Percentiles rank a stretch among this genome's conserved stretches.
These are phyloP conservation scores for Vararia minispora DNA, from an alignment of 768 basidiomycete genomes.

Conservation along the genomic window DNA sequence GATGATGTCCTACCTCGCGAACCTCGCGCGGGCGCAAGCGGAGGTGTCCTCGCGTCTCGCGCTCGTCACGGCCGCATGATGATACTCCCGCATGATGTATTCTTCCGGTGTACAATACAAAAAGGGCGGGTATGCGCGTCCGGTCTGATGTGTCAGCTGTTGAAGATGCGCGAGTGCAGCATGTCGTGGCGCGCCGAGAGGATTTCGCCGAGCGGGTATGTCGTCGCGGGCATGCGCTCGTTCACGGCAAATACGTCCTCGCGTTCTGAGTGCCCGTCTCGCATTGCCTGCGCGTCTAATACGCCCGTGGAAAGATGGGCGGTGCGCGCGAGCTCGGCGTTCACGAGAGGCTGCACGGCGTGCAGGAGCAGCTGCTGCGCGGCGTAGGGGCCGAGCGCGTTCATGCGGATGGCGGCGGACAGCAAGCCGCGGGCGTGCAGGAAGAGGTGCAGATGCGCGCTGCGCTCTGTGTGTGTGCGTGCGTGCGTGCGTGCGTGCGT, in stretches of 20 bases:
- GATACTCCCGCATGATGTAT: slow-evolving; percentile 11
- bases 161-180: slow-evolving; percentile 95
- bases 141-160: too few species aligned
- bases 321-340: slow-evolving; percentile 35
- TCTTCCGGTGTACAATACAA: too few species aligned
- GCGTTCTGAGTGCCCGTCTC: slow-evolving; percentile 12
- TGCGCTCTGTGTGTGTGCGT: slow-evolving; percentile 72
- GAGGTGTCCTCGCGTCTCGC: slow-evolving; percentile 85
- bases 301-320: slow-evolving; percentile 38
- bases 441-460: slow-evolving; percentile 85
- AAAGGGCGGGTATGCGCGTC: too few species aligned
- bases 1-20: slow-evolving; percentile 92
- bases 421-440: slow-evolving; percentile 83
- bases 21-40: slow-evolving; percentile 86
- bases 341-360: slow-evolving; percentile 55
- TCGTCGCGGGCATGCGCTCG: slow-evolving; percentile 52
- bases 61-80: slow-evolving; percentile 44
- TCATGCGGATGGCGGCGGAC: slow-evolving; percentile 87
- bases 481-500: too few species aligned
- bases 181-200: slow-evolving; percentile 83
- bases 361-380: slow-evolving; percentile 83
- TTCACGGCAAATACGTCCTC: slow-evolving; percentile 24
- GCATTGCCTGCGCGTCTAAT: background rate
- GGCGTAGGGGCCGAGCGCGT: slow-evolving; percentile 85
- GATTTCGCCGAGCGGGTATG: slow-evolving; percentile 95